Conservation (phyloP, 169 alveolate species). For the Cryptosporidium muris region DNA sequence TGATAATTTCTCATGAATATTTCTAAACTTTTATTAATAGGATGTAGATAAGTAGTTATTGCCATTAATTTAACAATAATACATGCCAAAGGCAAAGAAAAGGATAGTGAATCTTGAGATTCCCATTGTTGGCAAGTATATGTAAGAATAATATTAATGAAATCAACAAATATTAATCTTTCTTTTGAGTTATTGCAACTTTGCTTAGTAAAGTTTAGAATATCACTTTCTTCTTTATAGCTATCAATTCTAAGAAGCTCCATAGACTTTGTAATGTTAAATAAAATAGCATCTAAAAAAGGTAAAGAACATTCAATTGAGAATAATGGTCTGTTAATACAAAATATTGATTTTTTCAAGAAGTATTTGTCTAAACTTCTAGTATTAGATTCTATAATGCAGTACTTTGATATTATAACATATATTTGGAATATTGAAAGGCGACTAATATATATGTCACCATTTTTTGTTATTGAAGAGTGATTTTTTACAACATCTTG, state of each 20-base stretch:
- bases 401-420: no score
- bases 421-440: no score
- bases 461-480: no score
- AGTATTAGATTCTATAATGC: no score
- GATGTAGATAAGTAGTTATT: constrained; percentile 13
- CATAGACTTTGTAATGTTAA: neutral
- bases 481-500: no score
- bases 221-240: neutral
- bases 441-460: no score
- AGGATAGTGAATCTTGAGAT: constrained; percentile 8
- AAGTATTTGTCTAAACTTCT: neutral
- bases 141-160: neutral
- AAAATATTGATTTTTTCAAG: neutral
- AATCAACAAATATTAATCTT: neutral
- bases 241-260: neutral
- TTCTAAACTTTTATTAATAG: neutral
- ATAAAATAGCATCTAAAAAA: neutral
- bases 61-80: constrained; percentile 22
- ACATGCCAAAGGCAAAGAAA: constrained; percentile 12
- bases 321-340: neutral
- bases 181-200: neutral
- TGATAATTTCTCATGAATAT: neutral
- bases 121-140: constrained; percentile 9
- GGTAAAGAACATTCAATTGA: neutral
- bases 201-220: no score